Conservation (phyloP, 2,329 filamentous ascomycete genomes). For the Chaetomiaceae sp. region DNA sequence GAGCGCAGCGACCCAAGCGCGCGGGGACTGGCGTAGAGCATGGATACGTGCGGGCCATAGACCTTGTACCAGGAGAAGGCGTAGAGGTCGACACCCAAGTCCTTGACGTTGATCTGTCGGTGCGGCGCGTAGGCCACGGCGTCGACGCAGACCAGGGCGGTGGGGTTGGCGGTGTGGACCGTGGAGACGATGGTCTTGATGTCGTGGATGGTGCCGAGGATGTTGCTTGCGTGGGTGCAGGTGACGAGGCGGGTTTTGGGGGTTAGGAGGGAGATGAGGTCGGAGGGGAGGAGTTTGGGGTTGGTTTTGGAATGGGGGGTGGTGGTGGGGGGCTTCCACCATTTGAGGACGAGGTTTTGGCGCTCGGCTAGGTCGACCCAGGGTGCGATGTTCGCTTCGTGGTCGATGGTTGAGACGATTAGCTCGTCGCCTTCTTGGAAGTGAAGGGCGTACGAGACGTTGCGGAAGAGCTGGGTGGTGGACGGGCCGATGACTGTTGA, state of each 20-base stretch:
- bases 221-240: conserved; percentile 69
- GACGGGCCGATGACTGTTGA: conserved; percentile 63
- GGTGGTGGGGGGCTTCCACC: conserved; percentile 53
- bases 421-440: conserved; percentile 59
- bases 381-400: conserved; percentile 71
- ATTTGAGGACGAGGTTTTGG: conserved; percentile 59
- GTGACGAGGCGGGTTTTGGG: conserved; percentile 63
- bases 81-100: conserved; percentile 69
- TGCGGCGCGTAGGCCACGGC: conserved; percentile 75
- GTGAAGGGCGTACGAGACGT: conserved; percentile 53
- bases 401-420: conserved; percentile 66
- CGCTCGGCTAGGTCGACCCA: conserved; percentile 65
- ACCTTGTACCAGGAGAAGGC: conserved; percentile 81
- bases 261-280: conserved; percentile 55
- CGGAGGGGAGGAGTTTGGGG: conserved; percentile 53
- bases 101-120: conserved; percentile 61
- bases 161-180: conserved; percentile 45
- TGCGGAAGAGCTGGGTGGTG: conserved; percentile 72
- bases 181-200: conserved; percentile 50
- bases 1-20: conserved; percentile 54
- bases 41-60: conserved; percentile 69
- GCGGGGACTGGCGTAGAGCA: conserved; percentile 58
- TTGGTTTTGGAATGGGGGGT: conserved; percentile 37
- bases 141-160: conserved; percentile 65
- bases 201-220: conserved; percentile 66